Evolutionary conservation across 192 early-diverging fungal species (phyloP).

Genomic region (Coemansia sp.): DNA sequence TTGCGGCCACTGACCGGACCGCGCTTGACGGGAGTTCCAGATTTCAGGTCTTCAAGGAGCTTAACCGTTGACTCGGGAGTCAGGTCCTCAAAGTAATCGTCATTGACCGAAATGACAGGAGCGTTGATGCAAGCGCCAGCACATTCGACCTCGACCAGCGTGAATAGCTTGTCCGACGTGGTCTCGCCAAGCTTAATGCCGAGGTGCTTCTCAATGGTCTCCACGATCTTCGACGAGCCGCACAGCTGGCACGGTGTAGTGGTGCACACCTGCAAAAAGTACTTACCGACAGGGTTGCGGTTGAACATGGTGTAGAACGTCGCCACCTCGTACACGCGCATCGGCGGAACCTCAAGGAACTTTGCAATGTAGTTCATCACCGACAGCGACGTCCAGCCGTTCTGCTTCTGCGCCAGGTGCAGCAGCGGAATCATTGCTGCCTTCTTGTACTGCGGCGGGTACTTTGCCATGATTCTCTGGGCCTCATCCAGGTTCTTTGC

Average conservation of each 20-base stretch:
- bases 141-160: conserved; percentile 99
- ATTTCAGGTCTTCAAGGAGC: conserved; percentile 82
- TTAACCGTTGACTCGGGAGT: conserved; percentile 87
- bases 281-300: conserved; percentile 97
- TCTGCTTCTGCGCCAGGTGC: conserved; percentile 93
- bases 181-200: conserved; percentile 95
- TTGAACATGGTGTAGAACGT: conserved; percentile 99
- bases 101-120: conserved; percentile 95
- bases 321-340: conserved; percentile 99
- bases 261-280: conserved; percentile 98
- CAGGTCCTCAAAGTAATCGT: conserved; percentile 98
- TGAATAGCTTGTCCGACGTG: conserved; percentile 90
- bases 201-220: conserved; percentile 83
- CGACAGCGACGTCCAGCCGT: conserved; percentile 88
- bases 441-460: conserved; percentile 98
- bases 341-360: conserved; percentile 92
- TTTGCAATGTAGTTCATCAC: conserved; percentile 98
- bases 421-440: conserved; percentile 93
- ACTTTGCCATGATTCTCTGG: conserved; percentile 85
- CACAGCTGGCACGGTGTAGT: conserved; percentile 98
- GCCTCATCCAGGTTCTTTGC: conserved; percentile 76
- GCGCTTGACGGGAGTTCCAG: conserved; percentile 71
- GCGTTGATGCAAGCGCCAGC: conserved; percentile 98
- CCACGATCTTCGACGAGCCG: conserved; percentile 85
- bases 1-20: conserved; percentile 85